Percentiles rank a stretch among this genome's conserved stretches.
phyloP scores from a whole-genome alignment of 2,329 filamentous ascomycete species.

The Colletotrichum musicola region DNA sequence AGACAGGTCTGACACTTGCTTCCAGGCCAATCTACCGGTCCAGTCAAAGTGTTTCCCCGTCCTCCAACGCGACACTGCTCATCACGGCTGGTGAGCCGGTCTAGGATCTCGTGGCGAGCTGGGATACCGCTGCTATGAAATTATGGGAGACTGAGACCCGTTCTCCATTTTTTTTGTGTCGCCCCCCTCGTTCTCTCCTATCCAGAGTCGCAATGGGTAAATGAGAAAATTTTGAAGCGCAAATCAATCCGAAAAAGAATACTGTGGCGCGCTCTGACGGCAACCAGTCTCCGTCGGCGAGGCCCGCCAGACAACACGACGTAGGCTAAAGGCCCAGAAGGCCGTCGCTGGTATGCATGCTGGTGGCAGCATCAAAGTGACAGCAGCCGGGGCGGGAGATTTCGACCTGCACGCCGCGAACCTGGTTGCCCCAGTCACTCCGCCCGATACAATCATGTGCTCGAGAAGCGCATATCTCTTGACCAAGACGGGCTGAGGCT shows the following conservation, averaged over 20 bases:
- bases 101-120: conserved; percentile 21
- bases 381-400: conserved; percentile 26
- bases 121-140: conserved; percentile 26
- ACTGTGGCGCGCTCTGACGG: background rate
- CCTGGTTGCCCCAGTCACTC: conserved; percentile 24
- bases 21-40: conserved; percentile 5
- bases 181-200: conserved; percentile 4
- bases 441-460: conserved; percentile 29
- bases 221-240: conserved; percentile 12
- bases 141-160: conserved; percentile 29
- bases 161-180: conserved; percentile 11
- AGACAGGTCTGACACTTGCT: conserved; percentile 18
- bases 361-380: conserved; percentile 7
- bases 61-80: conserved; percentile 1
- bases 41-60: conserved; percentile 13
- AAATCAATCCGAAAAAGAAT: conserved; percentile 14
- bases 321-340: too few relatives aligned
- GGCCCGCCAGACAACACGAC: too few relatives aligned
- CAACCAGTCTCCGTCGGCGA: conserved; percentile 11
- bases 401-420: conserved; percentile 31
- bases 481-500: background rate
- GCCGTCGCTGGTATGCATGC: too few relatives aligned
- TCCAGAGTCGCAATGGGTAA: conserved; percentile 22
- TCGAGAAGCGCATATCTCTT: conserved; percentile 25
- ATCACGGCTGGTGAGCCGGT: conserved; percentile 13